A percentile compares a stretch with the other conserved stretches of the same genome.
These are phyloP conservation scores for Inga leiocalycina DNA, from an alignment of 306 rosid genomes.

Conservation along the genomic window DNA sequence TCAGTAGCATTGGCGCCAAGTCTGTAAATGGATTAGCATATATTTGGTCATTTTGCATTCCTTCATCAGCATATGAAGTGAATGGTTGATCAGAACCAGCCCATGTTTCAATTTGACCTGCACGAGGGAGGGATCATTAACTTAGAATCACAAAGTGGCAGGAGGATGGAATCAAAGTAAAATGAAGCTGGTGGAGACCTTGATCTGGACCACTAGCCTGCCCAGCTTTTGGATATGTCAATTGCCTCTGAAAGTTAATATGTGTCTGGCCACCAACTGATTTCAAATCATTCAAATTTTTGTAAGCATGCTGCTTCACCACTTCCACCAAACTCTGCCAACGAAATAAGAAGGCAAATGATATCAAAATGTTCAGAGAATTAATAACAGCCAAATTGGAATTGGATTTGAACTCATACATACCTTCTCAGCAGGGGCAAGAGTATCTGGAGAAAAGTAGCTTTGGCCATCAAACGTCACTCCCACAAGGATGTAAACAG, in stretches of 20 bases:
- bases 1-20: slow-evolving; percentile 17
- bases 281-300: slow-evolving; percentile 29
- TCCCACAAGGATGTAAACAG: slow-evolving; percentile 51
- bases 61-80: slow-evolving; percentile 29
- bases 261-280: slow-evolving; percentile 24
- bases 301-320: slow-evolving; percentile 46
- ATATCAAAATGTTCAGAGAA: background rate
- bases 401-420: background rate
- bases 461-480: slow-evolving; percentile 39
- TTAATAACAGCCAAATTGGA: background rate
- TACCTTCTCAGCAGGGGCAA: slow-evolving; percentile 37
- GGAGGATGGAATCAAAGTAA: slow-evolving; percentile 1
- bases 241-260: slow-evolving; percentile 22
- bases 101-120: slow-evolving; percentile 42
- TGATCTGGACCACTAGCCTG: slow-evolving; percentile 31
- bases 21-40: slow-evolving; percentile 19
- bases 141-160: background rate
- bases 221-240: slow-evolving; percentile 27
- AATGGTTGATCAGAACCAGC: slow-evolving; percentile 16
- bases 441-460: slow-evolving; percentile 32
- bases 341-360: background rate
- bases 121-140: slow-evolving; percentile 11
- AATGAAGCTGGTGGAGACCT: slow-evolving; percentile 27
- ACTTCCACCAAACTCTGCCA: slow-evolving; percentile 48
- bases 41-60: slow-evolving; percentile 31